Conservation (phyloP, 108 stramenopile species). For the Cyclotella distinguenda region DNA sequence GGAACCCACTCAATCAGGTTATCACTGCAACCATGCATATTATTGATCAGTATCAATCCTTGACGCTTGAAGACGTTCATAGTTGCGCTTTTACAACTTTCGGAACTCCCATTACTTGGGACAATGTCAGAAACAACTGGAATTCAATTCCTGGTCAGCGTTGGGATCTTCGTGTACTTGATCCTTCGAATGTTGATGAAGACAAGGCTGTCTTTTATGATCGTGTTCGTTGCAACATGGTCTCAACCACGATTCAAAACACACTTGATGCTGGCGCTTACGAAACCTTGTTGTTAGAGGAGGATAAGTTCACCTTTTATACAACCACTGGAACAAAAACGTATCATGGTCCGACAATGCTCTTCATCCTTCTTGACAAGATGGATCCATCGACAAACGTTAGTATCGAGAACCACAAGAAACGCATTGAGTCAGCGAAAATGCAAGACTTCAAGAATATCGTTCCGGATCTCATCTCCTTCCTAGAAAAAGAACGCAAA, state of each 20-base stretch:
- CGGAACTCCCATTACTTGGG: not conserved
- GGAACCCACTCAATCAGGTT: not conserved
- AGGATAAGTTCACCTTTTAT: too few species aligned
- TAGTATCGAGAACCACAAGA: not conserved
- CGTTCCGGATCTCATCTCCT: not conserved
- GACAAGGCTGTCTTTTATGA: not conserved
- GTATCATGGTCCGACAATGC: too few species aligned
- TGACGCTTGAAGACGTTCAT: not conserved
- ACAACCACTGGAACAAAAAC: too few species aligned
- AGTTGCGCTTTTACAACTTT: not conserved
- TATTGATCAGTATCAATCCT: slow-evolving; percentile 4
- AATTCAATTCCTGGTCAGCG: not conserved
- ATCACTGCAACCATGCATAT: too few species aligned
- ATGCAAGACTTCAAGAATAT: slow-evolving; percentile 1
- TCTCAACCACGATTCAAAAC: too few species aligned
- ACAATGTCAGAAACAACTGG: not conserved
- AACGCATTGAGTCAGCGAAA: not conserved
- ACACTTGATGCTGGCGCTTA: too few species aligned
- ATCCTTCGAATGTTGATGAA: not conserved
- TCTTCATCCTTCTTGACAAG: too few species aligned
- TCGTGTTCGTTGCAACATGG: not conserved
- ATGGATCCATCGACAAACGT: slow-evolving; percentile 2
- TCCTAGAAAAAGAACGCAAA: not conserved
- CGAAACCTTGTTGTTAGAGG: too few species aligned
- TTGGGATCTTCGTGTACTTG: not conserved